Percentiles rank a stretch among this genome's conserved stretches.
Conservation (phyloP, 225 moss, liverwort and hornwort species). For the Pleurozium schreberi region DNA sequence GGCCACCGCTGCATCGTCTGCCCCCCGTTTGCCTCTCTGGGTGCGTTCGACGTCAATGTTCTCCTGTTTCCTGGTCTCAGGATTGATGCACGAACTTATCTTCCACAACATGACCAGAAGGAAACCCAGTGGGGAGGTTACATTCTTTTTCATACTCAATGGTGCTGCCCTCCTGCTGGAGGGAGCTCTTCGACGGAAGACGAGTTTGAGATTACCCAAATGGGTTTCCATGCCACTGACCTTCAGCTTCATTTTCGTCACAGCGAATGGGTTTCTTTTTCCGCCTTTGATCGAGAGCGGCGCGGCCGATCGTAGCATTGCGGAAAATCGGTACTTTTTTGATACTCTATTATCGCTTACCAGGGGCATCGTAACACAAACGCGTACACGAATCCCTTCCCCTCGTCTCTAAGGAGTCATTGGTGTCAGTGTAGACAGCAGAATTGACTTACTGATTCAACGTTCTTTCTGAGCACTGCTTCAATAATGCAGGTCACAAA, state of each 20-base stretch:
- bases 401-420: too few species aligned
- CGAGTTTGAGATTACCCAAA: neutral
- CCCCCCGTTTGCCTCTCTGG: constrained; percentile 10
- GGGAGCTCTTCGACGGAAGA: constrained; percentile 17
- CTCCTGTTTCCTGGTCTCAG: constrained; percentile 51
- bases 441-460: neutral
- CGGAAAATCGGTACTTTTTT: constrained; percentile 36
- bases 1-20: too few species aligned
- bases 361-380: neutral
- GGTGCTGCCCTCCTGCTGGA: constrained; percentile 37
- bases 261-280: constrained; percentile 51
- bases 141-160: constrained; percentile 53
- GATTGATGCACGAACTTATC: constrained; percentile 73
- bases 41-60: constrained; percentile 22
- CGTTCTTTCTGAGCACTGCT: neutral
- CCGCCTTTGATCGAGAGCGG: constrained; percentile 42
- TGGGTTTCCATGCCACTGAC: constrained; percentile 15
- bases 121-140: constrained; percentile 48
- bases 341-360: neutral
- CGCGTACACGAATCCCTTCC: neutral
- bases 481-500: too few species aligned
- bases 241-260: constrained; percentile 33
- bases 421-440: neutral
- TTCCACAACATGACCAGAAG: constrained; percentile 44
- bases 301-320: constrained; percentile 2